Base-by-base conservation (phyloP, 2,329 filamentous ascomycete species). In the Alternaria dauci region DNA sequence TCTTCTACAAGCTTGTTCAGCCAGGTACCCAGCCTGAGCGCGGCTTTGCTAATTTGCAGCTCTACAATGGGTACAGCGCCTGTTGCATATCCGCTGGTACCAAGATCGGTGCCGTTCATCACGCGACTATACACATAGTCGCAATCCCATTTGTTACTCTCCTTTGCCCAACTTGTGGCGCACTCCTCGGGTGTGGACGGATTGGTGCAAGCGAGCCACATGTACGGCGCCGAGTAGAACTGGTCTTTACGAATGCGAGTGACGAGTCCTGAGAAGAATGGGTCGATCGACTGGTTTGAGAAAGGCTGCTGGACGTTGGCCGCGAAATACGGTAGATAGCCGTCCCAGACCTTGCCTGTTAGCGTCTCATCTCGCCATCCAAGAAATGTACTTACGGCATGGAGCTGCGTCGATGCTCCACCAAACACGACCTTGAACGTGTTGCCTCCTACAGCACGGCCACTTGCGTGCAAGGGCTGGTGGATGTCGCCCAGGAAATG, bases 401-500 rank as follows among this genome's bases (percentile, higher is more conserved):
- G 78, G 23, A 81, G 62, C 52, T 80, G 73, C 1, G 77, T 78
- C 1, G 66, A 66, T 0, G 66, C 56, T 28, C 71, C 69, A 4
- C 65, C 72, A 62, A 80, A 81, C 56, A 66, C 79, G 50, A 80
- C 79, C 25, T 67, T 72, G 58, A 76, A 72, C 11, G 68, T 69
- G 55, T 81, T 81, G 0, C 80, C 80, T 14, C 80, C 80, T 7
- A 71, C 70, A 20, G 73, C 77, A 7, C 74, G 66, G 14, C 75
- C 76, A 16, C 76, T 79, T 11, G 78, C 76, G 65, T 81, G 79
- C 18, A 81, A 69, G 1, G 80, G 80, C 66, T 81, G 79, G 7
- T 76, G 69, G 12, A 81, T 77, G 48, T 81, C 80, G 18, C 79
- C 79, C 8, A 80, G 43, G 60, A 80, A 81, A 64, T 81, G 79